Conservation (phyloP, 1,284 basidiomycete genomes). For the Ganoderma multipileum region DNA sequence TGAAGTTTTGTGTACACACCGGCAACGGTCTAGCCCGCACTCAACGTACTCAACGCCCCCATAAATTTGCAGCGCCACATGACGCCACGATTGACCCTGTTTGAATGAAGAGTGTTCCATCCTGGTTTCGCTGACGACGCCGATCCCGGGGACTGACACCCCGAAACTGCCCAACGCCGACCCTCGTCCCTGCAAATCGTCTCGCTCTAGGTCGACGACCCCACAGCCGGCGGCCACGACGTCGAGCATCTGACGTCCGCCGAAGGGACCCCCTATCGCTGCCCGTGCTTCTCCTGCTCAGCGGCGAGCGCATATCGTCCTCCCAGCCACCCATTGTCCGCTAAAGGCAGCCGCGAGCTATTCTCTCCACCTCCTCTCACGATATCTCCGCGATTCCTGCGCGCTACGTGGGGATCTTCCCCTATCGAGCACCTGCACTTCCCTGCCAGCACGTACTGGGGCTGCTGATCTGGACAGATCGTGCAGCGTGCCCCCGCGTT, state of each 20-base stretch:
- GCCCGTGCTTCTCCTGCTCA: conserved; percentile 16
- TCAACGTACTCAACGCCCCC: not conserved
- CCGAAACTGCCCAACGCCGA: conserved; percentile 3
- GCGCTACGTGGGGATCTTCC: conserved; percentile 10
- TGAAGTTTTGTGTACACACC: not conserved
- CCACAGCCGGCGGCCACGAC: conserved; percentile 17
- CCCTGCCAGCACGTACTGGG: not conserved
- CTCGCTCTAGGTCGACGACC: conserved; percentile 6
- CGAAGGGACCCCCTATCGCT: conserved; percentile 18
- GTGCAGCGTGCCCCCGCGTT: conserved; percentile 9
- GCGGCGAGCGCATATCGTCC: not conserved
- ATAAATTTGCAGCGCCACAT: conserved; percentile 8
- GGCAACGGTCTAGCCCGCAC: not conserved
- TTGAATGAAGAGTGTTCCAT: not conserved
- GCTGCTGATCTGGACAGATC: conserved; percentile 16
- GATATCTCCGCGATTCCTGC: conserved; percentile 21
- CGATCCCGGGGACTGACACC: conserved; percentile 12
- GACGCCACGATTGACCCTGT: not conserved
- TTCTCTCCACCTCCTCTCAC: conserved; percentile 10
- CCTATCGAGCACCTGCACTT: not conserved
- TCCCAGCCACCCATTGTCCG: conserved; percentile 15
- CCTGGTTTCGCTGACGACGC: conserved; percentile 10
- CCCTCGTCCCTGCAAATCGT: conserved; percentile 3
- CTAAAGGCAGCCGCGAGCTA: not conserved
- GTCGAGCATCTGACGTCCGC: conserved; percentile 23